Conservation (phyloP, 1,139 yeast species). For the Kazachstania sp. region DNA sequence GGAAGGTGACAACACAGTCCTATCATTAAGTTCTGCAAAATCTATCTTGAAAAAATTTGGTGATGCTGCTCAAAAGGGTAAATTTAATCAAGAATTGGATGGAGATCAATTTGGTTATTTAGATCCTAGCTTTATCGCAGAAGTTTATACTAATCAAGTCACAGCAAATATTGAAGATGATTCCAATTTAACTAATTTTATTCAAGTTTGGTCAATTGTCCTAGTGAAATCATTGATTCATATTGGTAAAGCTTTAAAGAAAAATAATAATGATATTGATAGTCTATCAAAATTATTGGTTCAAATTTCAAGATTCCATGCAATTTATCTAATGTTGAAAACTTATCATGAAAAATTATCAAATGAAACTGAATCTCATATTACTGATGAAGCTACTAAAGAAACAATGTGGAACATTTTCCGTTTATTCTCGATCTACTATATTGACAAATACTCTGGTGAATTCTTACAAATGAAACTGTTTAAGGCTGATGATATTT, state of each 20-base stretch:
- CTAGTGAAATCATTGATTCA: slow-evolving; percentile 42
- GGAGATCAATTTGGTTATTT: slow-evolving; percentile 37
- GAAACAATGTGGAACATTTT: slow-evolving; percentile 42
- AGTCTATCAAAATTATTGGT: slow-evolving; percentile 53
- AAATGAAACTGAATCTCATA: slow-evolving; percentile 18
- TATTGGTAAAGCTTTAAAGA: slow-evolving; percentile 38
- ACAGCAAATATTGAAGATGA: slow-evolving; percentile 31
- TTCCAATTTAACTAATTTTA: slow-evolving; percentile 29
- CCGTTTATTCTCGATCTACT: slow-evolving; percentile 56
- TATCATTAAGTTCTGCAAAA: slow-evolving; percentile 77
- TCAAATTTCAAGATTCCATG: slow-evolving; percentile 51
- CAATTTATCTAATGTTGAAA: slow-evolving; percentile 43
- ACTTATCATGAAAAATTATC: slow-evolving; percentile 28
- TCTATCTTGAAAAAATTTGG: slow-evolving; percentile 53
- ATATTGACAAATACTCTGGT: slow-evolving; percentile 70
- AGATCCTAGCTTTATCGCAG: slow-evolving; percentile 24
- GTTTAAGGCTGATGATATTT: slow-evolving; percentile 41
- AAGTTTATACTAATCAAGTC: slow-evolving; percentile 24
- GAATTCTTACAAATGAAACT: slow-evolving; percentile 63
- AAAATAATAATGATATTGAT: slow-evolving; percentile 45
- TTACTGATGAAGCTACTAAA: slow-evolving; percentile 29
- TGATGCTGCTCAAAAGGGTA: slow-evolving; percentile 33
- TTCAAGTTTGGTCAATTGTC: slow-evolving; percentile 40
- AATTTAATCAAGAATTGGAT: slow-evolving; percentile 35
- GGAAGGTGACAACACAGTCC: slow-evolving; percentile 93